These are phyloP conservation scores for Lumnitzera racemosa DNA, from an alignment of 345 rosid genomes.

Conservation along the genomic window DNA sequence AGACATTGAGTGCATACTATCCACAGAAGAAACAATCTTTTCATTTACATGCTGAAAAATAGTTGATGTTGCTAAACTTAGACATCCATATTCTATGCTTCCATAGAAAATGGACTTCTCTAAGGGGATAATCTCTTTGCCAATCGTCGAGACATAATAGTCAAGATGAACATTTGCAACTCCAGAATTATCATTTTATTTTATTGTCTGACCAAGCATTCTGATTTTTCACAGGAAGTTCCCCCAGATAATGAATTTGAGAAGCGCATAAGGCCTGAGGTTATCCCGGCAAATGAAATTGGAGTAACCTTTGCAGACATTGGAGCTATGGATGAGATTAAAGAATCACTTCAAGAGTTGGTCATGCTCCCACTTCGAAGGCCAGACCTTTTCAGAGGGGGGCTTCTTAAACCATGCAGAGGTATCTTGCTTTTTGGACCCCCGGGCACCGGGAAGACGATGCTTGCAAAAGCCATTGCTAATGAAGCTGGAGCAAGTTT, in stretches of 20 bases:
- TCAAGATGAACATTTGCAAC: too few species aligned
- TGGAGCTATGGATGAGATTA: constrained; percentile 82
- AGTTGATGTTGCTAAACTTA: too few species aligned
- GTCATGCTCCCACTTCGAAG: constrained; percentile 98
- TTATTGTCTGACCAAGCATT: background rate
- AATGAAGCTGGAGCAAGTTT: constrained; percentile 99
- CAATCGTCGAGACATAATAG: too few species aligned
- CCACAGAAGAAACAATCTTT: too few species aligned
- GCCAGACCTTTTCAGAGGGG: constrained; percentile 94
- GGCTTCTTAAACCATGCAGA: constrained; percentile 94
- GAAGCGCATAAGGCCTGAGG: constrained; percentile 97
- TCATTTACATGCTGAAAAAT: too few species aligned
- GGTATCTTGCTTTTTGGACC: constrained; percentile 96
- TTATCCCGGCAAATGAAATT: constrained; percentile 86
- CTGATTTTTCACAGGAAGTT: constrained; percentile 48
- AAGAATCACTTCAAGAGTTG: constrained; percentile 93
- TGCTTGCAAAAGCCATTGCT: constrained; percentile 98
- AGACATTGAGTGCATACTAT: too few species aligned
- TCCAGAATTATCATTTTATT: too few species aligned
- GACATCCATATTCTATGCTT: too few species aligned
- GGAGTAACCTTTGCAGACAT: constrained; percentile 96
- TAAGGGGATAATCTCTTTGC: too few species aligned
- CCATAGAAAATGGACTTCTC: too few species aligned
- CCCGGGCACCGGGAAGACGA: constrained; percentile 99
- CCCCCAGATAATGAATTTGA: constrained; percentile 92